Conservation (phyloP, 805 yeast species). For the Torulaspora franciscae region DNA sequence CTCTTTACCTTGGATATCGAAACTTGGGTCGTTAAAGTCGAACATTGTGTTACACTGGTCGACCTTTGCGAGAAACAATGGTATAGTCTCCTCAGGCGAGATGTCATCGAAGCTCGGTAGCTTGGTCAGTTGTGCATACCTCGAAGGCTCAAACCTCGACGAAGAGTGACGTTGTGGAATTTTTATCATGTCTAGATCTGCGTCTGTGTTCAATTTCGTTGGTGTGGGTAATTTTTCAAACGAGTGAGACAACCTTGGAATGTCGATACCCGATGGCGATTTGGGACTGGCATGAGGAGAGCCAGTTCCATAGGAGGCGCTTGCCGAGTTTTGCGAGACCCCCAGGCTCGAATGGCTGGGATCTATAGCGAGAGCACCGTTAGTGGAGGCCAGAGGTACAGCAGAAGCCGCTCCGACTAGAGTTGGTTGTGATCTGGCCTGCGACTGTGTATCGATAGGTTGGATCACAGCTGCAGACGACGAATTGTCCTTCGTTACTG, state of each 20-base stretch:
- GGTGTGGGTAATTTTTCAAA: slow-evolving; percentile 57
- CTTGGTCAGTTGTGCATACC: slow-evolving; percentile 59
- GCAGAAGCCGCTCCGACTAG: slow-evolving; percentile 29
- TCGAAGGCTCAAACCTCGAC: slow-evolving; percentile 80
- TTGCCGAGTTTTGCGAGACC: slow-evolving; percentile 10
- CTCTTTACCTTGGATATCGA: slow-evolving; percentile 89
- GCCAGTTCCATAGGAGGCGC: slow-evolving; percentile 7
- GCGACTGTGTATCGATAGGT: slow-evolving; percentile 1
- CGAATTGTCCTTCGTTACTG: slow-evolving; percentile 14
- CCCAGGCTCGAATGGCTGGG: slow-evolving; percentile 5
- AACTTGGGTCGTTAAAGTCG: slow-evolving; percentile 90
- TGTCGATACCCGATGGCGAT: slow-evolving; percentile 31
- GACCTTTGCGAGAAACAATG: slow-evolving; percentile 74
- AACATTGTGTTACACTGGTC: slow-evolving; percentile 93
- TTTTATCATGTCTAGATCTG: slow-evolving; percentile 74
- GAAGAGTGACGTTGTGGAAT: slow-evolving; percentile 90
- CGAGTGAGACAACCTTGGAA: slow-evolving; percentile 44
- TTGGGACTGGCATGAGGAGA: slow-evolving; percentile 18
- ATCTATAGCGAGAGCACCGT: slow-evolving; percentile 9
- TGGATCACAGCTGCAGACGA: slow-evolving; percentile 1
- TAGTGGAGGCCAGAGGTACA: slow-evolving; percentile 19
- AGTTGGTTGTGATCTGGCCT: slow-evolving; percentile 23
- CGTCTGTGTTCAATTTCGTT: slow-evolving; percentile 49
- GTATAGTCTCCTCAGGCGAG: slow-evolving; percentile 67
- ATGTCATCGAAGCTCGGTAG: slow-evolving; percentile 88